Conservation (phyloP, 2,329 filamentous ascomycete species). For the Ophiostoma himal-ulmi region DNA sequence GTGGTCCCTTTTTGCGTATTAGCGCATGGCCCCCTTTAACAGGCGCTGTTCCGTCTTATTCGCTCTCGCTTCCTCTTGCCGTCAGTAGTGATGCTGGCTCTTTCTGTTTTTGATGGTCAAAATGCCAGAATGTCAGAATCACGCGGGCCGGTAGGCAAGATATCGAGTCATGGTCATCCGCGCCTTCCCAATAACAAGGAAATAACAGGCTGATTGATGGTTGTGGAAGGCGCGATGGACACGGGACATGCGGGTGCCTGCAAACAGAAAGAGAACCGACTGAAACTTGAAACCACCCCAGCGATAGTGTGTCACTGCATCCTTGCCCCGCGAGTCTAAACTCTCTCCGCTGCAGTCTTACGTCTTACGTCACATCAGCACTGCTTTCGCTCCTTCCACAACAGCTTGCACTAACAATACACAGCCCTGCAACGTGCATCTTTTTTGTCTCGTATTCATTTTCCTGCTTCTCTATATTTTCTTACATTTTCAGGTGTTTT, state of each 20-base stretch:
- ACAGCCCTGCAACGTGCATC: constrained; percentile 9
- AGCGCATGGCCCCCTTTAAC: not conserved
- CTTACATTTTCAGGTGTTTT: not conserved
- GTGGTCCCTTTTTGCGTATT: not conserved
- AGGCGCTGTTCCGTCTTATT: not conserved
- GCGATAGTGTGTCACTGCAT: not conserved
- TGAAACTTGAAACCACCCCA: constrained; percentile 5
- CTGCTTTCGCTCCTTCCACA: constrained; percentile 7
- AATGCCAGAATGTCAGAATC: not conserved
- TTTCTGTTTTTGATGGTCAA: not conserved
- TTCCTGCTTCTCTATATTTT: not conserved
- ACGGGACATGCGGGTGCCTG: not conserved
- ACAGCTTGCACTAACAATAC: not conserved
- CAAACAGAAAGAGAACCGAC: not conserved
- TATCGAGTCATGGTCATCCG: not conserved
- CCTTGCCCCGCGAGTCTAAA: constrained; percentile 3
- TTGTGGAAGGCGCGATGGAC: not conserved
- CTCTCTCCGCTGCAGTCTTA: not conserved
- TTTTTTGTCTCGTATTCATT: not conserved
- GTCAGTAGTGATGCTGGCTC: not conserved
- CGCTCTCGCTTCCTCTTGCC: not conserved
- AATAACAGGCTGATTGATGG: not conserved
- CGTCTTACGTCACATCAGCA: constrained; percentile 8
- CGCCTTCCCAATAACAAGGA: not conserved
- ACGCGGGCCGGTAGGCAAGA: not conserved